phyloP scores from a whole-genome alignment of 1,139 yeast genomes.

The Geotrichum histeridarum region DNA sequence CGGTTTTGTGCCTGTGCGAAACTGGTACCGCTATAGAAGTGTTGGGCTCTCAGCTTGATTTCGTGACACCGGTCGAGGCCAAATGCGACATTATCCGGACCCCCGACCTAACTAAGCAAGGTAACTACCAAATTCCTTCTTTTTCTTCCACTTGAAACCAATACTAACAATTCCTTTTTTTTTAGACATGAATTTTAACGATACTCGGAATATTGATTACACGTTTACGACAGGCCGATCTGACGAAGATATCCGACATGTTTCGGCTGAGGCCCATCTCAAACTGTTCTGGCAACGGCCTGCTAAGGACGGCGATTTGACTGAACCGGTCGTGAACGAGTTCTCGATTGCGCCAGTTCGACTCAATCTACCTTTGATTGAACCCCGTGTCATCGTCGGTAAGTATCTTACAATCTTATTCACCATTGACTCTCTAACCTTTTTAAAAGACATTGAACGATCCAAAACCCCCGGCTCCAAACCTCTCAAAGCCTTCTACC shows the following conservation, averaged over 20 bases:
- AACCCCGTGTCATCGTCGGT: slow-evolving; percentile 58
- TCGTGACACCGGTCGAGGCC: slow-evolving; percentile 20
- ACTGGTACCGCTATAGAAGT: slow-evolving; percentile 27
- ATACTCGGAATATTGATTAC: slow-evolving; percentile 25
- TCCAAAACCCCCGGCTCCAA: not conserved
- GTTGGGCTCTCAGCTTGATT: slow-evolving; percentile 24
- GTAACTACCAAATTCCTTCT: not conserved
- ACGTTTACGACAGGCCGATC: slow-evolving; percentile 29
- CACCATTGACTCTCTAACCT: too few species aligned
- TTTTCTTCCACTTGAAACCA: not conserved
- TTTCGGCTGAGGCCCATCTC: slow-evolving; percentile 34
- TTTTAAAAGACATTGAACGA: slow-evolving; percentile 11
- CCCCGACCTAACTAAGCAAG: slow-evolving; percentile 12
- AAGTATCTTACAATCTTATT: slow-evolving; percentile 27
- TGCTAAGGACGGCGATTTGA: slow-evolving; percentile 15
- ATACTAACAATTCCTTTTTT: not conserved
- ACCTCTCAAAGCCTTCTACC: slow-evolving; percentile 37
- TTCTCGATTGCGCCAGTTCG: slow-evolving; percentile 32
- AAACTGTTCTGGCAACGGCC: slow-evolving; percentile 32
- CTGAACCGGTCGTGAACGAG: slow-evolving; percentile 22
- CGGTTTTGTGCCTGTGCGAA: slow-evolving; percentile 12
- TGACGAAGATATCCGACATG: slow-evolving; percentile 29
- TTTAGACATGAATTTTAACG: slow-evolving; percentile 28
- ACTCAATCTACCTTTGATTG: slow-evolving; percentile 55
- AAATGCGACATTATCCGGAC: slow-evolving; percentile 22